These are phyloP conservation scores for Teratosphaeria epicoccoides DNA, from an alignment of 2,329 filamentous ascomycete genomes.

Conservation along the genomic window DNA sequence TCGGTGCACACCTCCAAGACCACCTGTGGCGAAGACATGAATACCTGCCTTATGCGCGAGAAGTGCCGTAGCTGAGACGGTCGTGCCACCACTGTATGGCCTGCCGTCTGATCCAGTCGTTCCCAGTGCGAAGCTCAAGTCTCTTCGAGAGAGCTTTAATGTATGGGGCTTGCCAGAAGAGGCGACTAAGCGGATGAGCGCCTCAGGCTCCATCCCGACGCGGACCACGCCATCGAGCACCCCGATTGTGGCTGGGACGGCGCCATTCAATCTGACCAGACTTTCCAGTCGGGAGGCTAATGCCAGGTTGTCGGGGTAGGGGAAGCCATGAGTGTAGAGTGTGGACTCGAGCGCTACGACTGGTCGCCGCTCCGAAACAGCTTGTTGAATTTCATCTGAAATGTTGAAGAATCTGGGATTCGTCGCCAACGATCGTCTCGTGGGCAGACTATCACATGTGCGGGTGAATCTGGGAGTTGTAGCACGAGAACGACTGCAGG, in stretches of 20 bases:
- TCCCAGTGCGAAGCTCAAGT: slow-evolving; percentile 72
- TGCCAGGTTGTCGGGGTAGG: slow-evolving; percentile 61
- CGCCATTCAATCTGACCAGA: slow-evolving; percentile 69
- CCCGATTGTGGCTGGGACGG: slow-evolving; percentile 81
- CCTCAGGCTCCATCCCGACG: slow-evolving; percentile 63
- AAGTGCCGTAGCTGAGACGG: slow-evolving; percentile 85
- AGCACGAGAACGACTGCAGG: background rate
- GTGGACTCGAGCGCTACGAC: slow-evolving; percentile 91
- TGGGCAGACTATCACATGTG: background rate
- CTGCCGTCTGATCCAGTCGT: slow-evolving; percentile 57
- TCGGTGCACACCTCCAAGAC: slow-evolving; percentile 86
- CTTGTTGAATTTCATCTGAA: slow-evolving; percentile 73
- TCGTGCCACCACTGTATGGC: slow-evolving; percentile 77
- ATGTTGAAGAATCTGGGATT: slow-evolving; percentile 32
- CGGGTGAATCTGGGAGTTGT: background rate
- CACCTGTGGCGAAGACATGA: slow-evolving; percentile 86
- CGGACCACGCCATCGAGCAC: slow-evolving; percentile 72
- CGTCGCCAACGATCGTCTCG: background rate
- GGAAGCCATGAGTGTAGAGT: slow-evolving; percentile 86
- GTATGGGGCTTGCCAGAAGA: slow-evolving; percentile 45
- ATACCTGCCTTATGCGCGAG: slow-evolving; percentile 80
- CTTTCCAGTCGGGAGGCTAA: slow-evolving; percentile 72
- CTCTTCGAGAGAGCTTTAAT: slow-evolving; percentile 79
- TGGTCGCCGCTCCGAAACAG: slow-evolving; percentile 61
- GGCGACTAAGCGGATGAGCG: slow-evolving; percentile 59